phyloP scores from a whole-genome alignment of 1,284 basidiomycete genomes.

The Cryptococcus deneoformans region DNA sequence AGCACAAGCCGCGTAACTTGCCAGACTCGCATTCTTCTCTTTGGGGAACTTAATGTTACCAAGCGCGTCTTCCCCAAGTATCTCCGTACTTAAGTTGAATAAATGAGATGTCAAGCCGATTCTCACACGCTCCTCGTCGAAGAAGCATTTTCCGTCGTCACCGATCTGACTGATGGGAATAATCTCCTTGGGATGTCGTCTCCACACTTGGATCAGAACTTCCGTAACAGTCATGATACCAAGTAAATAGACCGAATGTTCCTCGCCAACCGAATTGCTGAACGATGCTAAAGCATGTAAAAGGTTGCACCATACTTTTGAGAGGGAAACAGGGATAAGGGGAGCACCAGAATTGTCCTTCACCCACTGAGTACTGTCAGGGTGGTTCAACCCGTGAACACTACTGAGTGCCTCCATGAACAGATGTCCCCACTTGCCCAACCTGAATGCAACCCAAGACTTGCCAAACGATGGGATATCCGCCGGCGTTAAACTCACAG shows the following conservation, averaged over 20 bases:
- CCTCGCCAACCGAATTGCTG: background rate
- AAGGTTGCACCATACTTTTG: conserved; percentile 37
- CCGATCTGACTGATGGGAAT: conserved; percentile 24
- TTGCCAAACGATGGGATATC: conserved; percentile 41
- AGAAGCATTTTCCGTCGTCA: conserved; percentile 14
- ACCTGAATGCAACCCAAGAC: conserved; percentile 32
- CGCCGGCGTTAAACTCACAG: conserved; percentile 19
- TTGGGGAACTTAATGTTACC: conserved; percentile 8
- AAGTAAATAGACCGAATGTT: conserved; percentile 14
- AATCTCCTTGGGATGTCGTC: conserved; percentile 24
- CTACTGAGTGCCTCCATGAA: conserved; percentile 34
- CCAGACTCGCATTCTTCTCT: conserved; percentile 1
- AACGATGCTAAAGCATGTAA: conserved; percentile 23
- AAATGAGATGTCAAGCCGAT: conserved; percentile 26
- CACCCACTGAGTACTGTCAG: conserved; percentile 22
- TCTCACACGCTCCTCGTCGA: conserved; percentile 18
- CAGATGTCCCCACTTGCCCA: conserved; percentile 31
- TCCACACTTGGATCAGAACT: conserved; percentile 25
- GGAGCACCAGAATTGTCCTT: conserved; percentile 12
- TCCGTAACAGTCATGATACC: conserved; percentile 24
- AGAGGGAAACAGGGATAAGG: conserved; percentile 27
- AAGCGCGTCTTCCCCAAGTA: conserved; percentile 22
- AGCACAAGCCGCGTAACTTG: background rate
- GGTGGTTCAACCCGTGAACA: conserved; percentile 27
- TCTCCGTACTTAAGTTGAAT: conserved; percentile 14